Conservation (phyloP, 345 rosid genomes). For the Salix purpurea region DNA sequence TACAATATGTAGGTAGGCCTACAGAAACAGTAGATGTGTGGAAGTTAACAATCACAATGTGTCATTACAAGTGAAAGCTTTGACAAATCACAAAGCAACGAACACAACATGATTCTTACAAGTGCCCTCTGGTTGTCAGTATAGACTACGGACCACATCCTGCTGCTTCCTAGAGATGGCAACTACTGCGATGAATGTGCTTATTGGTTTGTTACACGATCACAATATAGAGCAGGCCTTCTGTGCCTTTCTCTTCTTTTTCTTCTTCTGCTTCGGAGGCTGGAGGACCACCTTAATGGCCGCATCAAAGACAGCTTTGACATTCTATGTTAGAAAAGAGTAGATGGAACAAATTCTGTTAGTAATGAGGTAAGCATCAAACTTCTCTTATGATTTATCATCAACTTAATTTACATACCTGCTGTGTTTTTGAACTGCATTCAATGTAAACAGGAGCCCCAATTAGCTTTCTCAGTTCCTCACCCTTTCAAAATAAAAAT, state of each 20-base stretch:
- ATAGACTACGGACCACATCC: conserved; percentile 33
- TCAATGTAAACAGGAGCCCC: conserved; percentile 78
- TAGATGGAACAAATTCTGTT: conserved; percentile 3
- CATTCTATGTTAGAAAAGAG: conserved; percentile 33
- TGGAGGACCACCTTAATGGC: conserved; percentile 56
- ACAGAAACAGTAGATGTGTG: conserved; percentile 14
- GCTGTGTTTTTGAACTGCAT: conserved; percentile 87
- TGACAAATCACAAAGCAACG: conserved; percentile 32
- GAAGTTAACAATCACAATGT: conserved; percentile 20
- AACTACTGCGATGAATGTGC: conserved; percentile 12
- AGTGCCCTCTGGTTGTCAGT: conserved; percentile 38
- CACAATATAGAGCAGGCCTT: conserved; percentile 45
- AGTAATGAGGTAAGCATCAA: neutral
- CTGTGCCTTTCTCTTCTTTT: conserved; percentile 39
- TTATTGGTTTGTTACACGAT: conserved; percentile 12
- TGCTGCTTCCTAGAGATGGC: conserved; percentile 17
- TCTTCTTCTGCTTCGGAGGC: conserved; percentile 52
- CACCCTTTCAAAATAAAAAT: conserved; percentile 44
- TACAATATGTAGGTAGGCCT: conserved; percentile 12
- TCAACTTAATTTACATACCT: conserved; percentile 33
- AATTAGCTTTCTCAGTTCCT: conserved; percentile 66
- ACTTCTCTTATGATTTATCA: neutral
- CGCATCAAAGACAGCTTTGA: conserved; percentile 52
- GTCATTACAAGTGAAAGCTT: conserved; percentile 21
- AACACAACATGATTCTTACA: conserved; percentile 20